phyloP scores from a whole-genome alignment of 2,329 filamentous ascomycete genomes.

The Claviceps pazoutovae region DNA sequence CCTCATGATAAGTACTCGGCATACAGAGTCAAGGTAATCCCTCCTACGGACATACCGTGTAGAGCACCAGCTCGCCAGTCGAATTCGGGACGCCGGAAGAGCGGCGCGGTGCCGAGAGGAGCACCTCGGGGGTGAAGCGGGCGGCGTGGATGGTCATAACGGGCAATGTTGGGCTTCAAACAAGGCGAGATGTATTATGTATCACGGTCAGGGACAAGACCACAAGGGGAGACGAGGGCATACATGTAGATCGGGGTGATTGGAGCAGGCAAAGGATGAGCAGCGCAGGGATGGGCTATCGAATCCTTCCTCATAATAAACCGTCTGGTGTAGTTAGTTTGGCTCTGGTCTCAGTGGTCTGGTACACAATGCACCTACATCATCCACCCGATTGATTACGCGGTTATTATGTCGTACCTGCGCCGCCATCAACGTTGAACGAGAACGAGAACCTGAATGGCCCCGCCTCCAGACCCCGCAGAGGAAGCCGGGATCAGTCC shows the following conservation, averaged over 20 bases:
- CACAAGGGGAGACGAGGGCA: not conserved
- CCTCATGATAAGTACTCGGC: not conserved
- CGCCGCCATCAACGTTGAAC: too few relatives aligned
- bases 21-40: not conserved
- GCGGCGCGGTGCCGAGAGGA: slow-evolving; percentile 62
- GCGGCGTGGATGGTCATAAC: slow-evolving; percentile 55
- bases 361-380: too few relatives aligned
- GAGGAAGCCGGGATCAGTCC: too few relatives aligned
- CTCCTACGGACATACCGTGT: slow-evolving; percentile 33
- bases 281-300: too few relatives aligned
- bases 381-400: too few relatives aligned
- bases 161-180: not conserved
- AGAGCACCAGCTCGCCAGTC: slow-evolving; percentile 49
- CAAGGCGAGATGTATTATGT: not conserved
- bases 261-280: too few relatives aligned
- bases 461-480: too few relatives aligned
- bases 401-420: too few relatives aligned
- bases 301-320: too few relatives aligned
- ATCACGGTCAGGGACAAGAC: not conserved
- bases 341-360: too few relatives aligned
- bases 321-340: too few relatives aligned
- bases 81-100: slow-evolving; percentile 57
- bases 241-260: not conserved
- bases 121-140: slow-evolving; percentile 63
- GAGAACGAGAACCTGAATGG: too few relatives aligned